A percentile compares a stretch with the other conserved stretches of the same genome.
phyloP scores from a whole-genome alignment of 805 yeast genomes.

The Saturnispora bothae region DNA sequence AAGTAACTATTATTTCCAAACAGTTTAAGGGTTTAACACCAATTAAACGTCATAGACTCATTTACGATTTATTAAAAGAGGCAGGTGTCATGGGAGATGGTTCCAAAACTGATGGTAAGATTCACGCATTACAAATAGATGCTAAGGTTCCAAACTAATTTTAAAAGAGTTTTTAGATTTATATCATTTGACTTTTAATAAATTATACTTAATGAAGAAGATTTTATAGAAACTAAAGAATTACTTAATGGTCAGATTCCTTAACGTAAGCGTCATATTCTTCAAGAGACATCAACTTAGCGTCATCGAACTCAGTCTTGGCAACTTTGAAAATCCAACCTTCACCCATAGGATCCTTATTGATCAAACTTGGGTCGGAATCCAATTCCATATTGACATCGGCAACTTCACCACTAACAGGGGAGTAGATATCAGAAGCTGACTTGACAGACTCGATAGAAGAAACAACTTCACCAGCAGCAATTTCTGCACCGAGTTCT shows the following conservation, averaged over 20 bases:
- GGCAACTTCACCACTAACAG: slow-evolving; percentile 65
- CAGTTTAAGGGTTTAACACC: slow-evolving; percentile 47
- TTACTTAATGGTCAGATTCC: slow-evolving; percentile 33
- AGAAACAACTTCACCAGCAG: slow-evolving; percentile 76
- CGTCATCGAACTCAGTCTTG: slow-evolving; percentile 29
- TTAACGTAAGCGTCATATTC: slow-evolving; percentile 49
- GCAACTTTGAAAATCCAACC: slow-evolving; percentile 87
- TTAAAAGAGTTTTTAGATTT: too few species aligned
- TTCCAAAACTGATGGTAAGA: slow-evolving; percentile 39
- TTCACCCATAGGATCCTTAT: slow-evolving; percentile 83
- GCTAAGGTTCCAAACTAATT: slow-evolving; percentile 52
- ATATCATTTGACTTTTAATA: too few species aligned
- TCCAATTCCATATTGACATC: slow-evolving; percentile 63
- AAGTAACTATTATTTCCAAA: slow-evolving; percentile 62
- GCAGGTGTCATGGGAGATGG: slow-evolving; percentile 43
- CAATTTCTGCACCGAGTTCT: slow-evolving; percentile 27
- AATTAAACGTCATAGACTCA: slow-evolving; percentile 69
- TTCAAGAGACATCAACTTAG: slow-evolving; percentile 41
- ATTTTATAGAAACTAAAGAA: too few species aligned
- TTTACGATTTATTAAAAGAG: slow-evolving; percentile 49
- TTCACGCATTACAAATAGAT: slow-evolving; percentile 82
- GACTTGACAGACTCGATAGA: slow-evolving; percentile 92
- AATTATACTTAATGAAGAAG: too few species aligned
- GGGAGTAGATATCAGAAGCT: slow-evolving; percentile 87
- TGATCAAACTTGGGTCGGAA: slow-evolving; percentile 66